Conservation (phyloP, 2,329 filamentous ascomycete genomes). For the Cladosporium cucumerinum region DNA sequence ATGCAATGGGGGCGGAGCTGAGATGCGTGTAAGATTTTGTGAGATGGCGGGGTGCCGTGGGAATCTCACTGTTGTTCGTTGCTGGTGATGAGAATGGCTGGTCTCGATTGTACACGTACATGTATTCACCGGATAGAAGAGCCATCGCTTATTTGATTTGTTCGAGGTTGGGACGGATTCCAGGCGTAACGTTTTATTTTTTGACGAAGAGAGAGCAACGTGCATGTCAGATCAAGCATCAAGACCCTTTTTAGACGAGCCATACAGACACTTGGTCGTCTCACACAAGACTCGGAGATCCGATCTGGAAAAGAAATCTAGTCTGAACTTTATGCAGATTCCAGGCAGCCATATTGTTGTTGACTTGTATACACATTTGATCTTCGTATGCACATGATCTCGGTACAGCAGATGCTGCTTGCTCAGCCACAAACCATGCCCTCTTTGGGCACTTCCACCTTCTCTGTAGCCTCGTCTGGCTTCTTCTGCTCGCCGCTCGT, state of each 20-base stretch:
- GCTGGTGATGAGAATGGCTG: neutral
- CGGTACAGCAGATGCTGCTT: neutral
- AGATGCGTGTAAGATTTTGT: neutral
- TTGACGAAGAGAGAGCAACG: neutral
- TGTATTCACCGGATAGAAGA: neutral
- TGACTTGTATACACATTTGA: neutral
- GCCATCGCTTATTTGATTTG: neutral
- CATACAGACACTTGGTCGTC: neutral
- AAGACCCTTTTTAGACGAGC: neutral
- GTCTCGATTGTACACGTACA: neutral
- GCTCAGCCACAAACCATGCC: conserved; percentile 44
- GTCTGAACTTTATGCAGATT: neutral
- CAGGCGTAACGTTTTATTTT: neutral
- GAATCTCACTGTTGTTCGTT: neutral
- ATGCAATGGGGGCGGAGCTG: neutral
- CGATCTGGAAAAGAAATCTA: neutral
- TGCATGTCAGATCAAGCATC: neutral
- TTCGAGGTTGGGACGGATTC: neutral
- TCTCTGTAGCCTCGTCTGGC: conserved; percentile 2
- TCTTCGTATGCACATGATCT: neutral
- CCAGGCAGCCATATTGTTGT: neutral
- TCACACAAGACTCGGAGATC: neutral
- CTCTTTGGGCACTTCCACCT: conserved; percentile 42
- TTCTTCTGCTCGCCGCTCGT: neutral
- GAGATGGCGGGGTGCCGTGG: neutral